Percentiles rank a stretch among this genome's conserved stretches.
Evolutionary conservation across 768 basidiomycete species (phyloP).

Genomic region (Jaapia argillacea): DNA sequence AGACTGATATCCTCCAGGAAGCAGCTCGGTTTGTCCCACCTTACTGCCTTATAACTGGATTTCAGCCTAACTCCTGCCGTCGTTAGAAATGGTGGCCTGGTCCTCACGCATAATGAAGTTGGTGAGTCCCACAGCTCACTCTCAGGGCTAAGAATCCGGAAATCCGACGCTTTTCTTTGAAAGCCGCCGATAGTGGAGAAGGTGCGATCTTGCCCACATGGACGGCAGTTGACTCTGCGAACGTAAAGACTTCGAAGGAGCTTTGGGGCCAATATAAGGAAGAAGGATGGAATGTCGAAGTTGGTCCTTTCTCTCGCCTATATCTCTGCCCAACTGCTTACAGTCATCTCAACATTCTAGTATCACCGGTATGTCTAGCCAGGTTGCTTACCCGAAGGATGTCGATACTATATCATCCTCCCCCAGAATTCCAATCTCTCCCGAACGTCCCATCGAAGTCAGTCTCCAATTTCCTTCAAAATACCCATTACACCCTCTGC

Average conservation of each 20-base stretch:
- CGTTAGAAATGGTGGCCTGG: slow-evolving; percentile 73
- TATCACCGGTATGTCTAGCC: slow-evolving; percentile 78
- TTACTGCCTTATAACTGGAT: slow-evolving; percentile 5
- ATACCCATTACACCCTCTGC: background rate
- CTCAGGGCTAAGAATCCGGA: background rate
- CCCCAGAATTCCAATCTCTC: slow-evolving; percentile 85
- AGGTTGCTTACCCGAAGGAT: no score
- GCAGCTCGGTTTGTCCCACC: slow-evolving; percentile 42
- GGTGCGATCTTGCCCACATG: slow-evolving; percentile 87
- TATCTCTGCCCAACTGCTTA: slow-evolving; percentile 1
- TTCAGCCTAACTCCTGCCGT: slow-evolving; percentile 4
- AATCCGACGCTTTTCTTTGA: slow-evolving; percentile 7
- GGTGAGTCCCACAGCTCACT: slow-evolving; percentile 35
- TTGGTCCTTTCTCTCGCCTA: slow-evolving; percentile 23
- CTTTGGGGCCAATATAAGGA: slow-evolving; percentile 71
- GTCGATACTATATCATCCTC: no score
- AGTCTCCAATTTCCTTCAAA: slow-evolving; percentile 5
- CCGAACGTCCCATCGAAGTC: slow-evolving; percentile 85
- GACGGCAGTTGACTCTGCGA: slow-evolving; percentile 78
- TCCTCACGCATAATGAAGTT: slow-evolving; percentile 91
- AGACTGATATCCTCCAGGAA: slow-evolving; percentile 86
- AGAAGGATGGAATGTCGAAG: slow-evolving; percentile 91
- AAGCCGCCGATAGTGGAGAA: slow-evolving; percentile 43
- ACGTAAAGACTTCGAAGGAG: slow-evolving; percentile 82
- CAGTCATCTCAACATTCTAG: slow-evolving; percentile 21